Conservation (phyloP, 108 stramenopile genomes). For the Discostella pseudostelligera region DNA sequence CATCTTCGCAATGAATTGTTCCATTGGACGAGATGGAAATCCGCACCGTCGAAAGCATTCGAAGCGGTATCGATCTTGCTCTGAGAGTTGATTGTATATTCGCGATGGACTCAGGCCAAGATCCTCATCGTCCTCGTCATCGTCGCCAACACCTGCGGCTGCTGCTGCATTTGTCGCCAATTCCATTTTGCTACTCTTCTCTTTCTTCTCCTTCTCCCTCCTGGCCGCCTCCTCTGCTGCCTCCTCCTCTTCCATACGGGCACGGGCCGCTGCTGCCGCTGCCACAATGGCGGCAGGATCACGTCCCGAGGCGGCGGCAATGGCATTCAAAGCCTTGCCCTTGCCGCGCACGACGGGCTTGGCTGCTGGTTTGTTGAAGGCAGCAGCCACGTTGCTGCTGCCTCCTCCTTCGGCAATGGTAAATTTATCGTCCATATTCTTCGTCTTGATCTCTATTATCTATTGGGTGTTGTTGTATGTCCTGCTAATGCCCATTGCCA, state of each 20-base stretch:
- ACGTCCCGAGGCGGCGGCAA: conserved; percentile 37
- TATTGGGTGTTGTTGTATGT: too few species aligned
- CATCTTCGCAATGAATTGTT: conserved; percentile 39
- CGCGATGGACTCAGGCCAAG: too few species aligned
- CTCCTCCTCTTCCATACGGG: background rate
- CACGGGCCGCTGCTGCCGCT: conserved; percentile 12
- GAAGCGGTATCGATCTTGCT: conserved; percentile 42
- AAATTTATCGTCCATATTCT: too few species aligned
- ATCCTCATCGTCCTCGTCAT: too few species aligned
- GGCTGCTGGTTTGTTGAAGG: too few species aligned
- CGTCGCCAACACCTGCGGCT: too few species aligned
- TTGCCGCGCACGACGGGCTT: conserved; percentile 26
- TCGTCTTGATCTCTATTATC: too few species aligned
- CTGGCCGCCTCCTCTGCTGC: conserved; percentile 10
- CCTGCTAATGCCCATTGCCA: too few species aligned
- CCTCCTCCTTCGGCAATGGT: too few species aligned
- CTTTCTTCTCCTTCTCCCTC: background rate
- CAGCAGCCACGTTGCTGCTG: too few species aligned
- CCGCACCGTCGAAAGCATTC: conserved; percentile 48
- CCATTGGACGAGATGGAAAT: conserved; percentile 36
- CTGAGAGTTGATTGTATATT: conserved; percentile 25
- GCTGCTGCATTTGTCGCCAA: conserved; percentile 10
- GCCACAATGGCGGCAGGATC: conserved; percentile 37
- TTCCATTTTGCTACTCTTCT: conserved; percentile 2
- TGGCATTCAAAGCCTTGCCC: conserved; percentile 42